Base-by-base conservation (phyloP, 371 early-diverging fungal species). In the Syncephalis fuscata region DNA sequence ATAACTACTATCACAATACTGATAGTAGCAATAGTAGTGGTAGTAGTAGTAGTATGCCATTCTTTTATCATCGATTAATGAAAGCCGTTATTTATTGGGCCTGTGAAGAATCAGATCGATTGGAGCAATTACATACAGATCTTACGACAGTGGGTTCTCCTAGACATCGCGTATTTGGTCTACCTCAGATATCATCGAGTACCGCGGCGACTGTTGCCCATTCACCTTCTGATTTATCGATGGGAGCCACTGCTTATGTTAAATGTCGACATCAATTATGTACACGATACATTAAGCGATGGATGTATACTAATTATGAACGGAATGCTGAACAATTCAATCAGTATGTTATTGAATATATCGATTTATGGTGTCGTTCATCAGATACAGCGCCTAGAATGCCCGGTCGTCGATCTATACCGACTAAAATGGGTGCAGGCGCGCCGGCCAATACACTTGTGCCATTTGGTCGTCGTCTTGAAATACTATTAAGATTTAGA, bases 161-260 rank as follows among this genome's bases (percentile, higher is more conserved):
- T 19, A 48, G 42, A 48, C 43, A 48, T 21, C 39, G 41, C 19
- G 53, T 47, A 16, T 26, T 7, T 32, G 32, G 32, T 32, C 4
- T 32, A 11, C 32, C 32, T 7, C 32, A 32, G 41, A 23, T 21
- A 23, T 3, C n/a, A 39, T 9, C 10, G 1, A 19, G 32, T 25
- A 3, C 27, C 36, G 1, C 21, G 21, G 19, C 17, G 32, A 38
- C 40, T 24, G 14, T 21, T 23, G 23, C 39, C n/a, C n/a, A n/a
- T n/a, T n/a, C n/a, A n/a, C n/a, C 3, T 14, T 10, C 17, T 9
- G 9, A 48, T 48, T 38, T 25, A 38, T 11, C 16, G 20, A 27
- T 37, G 22, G 44, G 53, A 2, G 53, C 48, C 24, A 48, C 47
- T 36, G 48, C 41, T 43, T 52, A 52, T 43, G 21, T 52, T 11